phyloP scores from a whole-genome alignment of 768 basidiomycete genomes.

The Cystofilobasidium macerans region DNA sequence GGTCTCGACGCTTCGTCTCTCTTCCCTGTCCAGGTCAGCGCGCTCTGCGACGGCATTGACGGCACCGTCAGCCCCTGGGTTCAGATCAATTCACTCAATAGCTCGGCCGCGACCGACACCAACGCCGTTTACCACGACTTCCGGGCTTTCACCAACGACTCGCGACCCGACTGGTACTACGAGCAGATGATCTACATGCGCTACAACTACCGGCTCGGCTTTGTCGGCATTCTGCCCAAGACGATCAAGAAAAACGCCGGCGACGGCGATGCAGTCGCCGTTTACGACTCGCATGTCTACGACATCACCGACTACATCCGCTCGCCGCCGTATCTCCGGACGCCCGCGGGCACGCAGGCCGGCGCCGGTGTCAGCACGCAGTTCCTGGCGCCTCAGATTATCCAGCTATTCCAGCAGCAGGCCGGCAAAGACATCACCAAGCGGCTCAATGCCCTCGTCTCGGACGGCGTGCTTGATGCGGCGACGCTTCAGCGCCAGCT shows the following conservation, averaged over 20 bases:
- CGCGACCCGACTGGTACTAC: constrained; percentile 96
- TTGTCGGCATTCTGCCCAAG: constrained; percentile 68
- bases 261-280: constrained; percentile 50
- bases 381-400: constrained; percentile 62
- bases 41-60: constrained; percentile 75
- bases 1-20: constrained; percentile 60
- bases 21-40: constrained; percentile 94
- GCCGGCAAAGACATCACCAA: constrained; percentile 76
- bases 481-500: constrained; percentile 64
- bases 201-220: constrained; percentile 75
- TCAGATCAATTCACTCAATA: constrained; percentile 60
- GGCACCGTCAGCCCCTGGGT: constrained; percentile 79
- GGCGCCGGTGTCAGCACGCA: constrained; percentile 43
- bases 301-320: constrained; percentile 72
- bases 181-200: constrained; percentile 82
- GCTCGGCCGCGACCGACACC: constrained; percentile 40
- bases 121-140: constrained; percentile 91
- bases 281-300: constrained; percentile 79
- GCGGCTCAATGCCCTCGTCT: constrained; percentile 44
- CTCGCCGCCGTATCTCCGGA: constrained; percentile 28
- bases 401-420: constrained; percentile 63
- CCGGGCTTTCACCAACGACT: constrained; percentile 68
- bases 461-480: constrained; percentile 31
- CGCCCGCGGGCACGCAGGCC: constrained; percentile 34
- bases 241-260: constrained; percentile 48